A percentile compares a stretch with the other conserved stretches of the same genome.
Conservation (phyloP, 306 rosid genomes). For the Fagus crenata region DNA sequence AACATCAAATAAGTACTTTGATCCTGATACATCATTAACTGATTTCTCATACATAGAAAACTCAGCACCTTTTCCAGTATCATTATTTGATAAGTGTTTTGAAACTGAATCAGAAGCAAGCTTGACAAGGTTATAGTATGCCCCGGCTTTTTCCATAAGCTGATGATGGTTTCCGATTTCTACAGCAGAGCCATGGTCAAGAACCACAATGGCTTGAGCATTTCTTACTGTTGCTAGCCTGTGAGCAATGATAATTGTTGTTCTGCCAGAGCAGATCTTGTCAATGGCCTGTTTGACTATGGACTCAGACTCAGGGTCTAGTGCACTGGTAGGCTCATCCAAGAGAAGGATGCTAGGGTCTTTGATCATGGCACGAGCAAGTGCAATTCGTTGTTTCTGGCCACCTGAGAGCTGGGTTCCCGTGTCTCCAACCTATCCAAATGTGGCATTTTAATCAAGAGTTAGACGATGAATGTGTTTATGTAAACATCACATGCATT, state of each 20-base stretch:
- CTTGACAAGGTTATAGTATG: constrained; percentile 71
- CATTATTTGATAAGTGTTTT: constrained; percentile 32
- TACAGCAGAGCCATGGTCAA: constrained; percentile 61
- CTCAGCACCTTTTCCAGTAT: constrained; percentile 23
- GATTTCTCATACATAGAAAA: constrained; percentile 40
- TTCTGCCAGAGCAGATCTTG: constrained; percentile 72
- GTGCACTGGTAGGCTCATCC: constrained; percentile 94
- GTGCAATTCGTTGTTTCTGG: constrained; percentile 84
- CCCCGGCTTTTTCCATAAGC: constrained; percentile 66
- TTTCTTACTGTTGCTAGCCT: constrained; percentile 76
- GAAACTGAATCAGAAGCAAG: constrained; percentile 65
- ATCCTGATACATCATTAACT: constrained; percentile 35
- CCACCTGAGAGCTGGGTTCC: constrained; percentile 93
- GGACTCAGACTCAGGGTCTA: constrained; percentile 79
- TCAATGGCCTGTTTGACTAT: constrained; percentile 77
- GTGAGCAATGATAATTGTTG: constrained; percentile 85
- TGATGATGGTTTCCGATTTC: constrained; percentile 79
- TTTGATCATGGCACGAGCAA: constrained; percentile 88
- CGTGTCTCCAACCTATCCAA: constrained; percentile 74
- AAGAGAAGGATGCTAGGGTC: constrained; percentile 78
- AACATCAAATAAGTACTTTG: constrained; percentile 18
- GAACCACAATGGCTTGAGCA: constrained; percentile 70
- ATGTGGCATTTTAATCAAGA: constrained; percentile 13
- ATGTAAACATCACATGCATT: background rate
- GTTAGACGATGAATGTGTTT: background rate